A percentile compares a stretch with the other conserved stretches of the same genome.
phyloP scores from a whole-genome alignment of 139 green algal species.

The Closterium sp. region DNA sequence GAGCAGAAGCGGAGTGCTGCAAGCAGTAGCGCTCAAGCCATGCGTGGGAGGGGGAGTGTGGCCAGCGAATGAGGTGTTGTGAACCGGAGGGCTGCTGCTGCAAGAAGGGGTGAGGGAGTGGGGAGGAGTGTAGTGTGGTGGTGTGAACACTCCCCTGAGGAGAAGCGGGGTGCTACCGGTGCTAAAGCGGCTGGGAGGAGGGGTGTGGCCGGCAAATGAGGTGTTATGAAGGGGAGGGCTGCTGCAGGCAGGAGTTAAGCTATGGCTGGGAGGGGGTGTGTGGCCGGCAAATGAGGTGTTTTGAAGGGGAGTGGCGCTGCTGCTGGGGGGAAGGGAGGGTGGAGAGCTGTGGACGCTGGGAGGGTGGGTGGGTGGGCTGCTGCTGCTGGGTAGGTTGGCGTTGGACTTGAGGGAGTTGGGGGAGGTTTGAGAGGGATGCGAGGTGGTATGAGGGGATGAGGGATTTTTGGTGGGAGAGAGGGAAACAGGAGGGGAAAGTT shows the following conservation, averaged over 20 bases:
- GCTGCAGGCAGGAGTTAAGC: too few relatives aligned
- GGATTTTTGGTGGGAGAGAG: too few relatives aligned
- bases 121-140: too few relatives aligned
- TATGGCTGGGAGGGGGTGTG: not conserved
- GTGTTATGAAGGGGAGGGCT: not conserved
- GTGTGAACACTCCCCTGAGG: too few relatives aligned
- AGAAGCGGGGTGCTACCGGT: too few relatives aligned
- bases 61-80: not conserved
- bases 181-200: too few relatives aligned
- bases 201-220: not conserved
- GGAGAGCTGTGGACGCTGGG: too few relatives aligned
- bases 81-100: not conserved
- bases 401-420: too few relatives aligned
- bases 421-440: too few relatives aligned
- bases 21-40: too few relatives aligned
- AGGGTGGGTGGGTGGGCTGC: not conserved
- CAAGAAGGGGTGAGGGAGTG: not conserved
- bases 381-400: not conserved
- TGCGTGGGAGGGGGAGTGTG: not conserved
- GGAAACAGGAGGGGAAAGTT: too few relatives aligned
- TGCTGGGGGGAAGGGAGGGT: not conserved
- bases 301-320: not conserved
- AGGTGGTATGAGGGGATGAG: too few relatives aligned
- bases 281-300: not conserved
- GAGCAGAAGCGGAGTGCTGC: not conserved